phyloP scores from a whole-genome alignment of 208 protist species.

The Leishmania turanica region DNA sequence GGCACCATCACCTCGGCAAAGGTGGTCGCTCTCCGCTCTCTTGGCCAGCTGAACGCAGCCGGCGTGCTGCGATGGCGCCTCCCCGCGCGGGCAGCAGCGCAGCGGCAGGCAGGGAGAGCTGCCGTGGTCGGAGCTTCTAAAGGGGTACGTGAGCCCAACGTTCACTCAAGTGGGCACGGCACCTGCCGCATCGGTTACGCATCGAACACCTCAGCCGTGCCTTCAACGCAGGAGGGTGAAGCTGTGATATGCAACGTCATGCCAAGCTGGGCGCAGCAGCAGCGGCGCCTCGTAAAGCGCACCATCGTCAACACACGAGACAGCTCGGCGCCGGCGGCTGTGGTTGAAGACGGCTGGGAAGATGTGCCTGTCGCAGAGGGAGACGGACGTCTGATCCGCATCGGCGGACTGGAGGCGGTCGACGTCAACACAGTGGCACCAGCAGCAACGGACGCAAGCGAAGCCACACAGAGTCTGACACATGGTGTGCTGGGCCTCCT shows the following conservation, averaged over 20 bases:
- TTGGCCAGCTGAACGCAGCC: conserved; percentile 26
- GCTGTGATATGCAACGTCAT: conserved; percentile 23
- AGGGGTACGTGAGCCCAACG: not conserved
- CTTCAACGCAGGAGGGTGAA: conserved; percentile 1
- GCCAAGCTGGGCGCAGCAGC: conserved; percentile 9
- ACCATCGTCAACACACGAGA: not conserved
- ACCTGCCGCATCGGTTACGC: not conserved
- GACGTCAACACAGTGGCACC: not conserved
- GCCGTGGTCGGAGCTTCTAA: not conserved
- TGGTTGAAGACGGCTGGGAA: conserved; percentile 8
- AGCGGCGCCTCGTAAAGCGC: conserved; percentile 29
- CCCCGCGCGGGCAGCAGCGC: not conserved
- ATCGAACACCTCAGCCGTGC: not conserved
- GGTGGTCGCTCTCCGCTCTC: conserved; percentile 7
- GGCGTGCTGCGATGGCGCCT: conserved; percentile 26
- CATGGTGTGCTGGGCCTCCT: conserved; percentile 25
- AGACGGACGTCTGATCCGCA: not conserved
- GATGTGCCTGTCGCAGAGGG: not conserved
- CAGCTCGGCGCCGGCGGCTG: not conserved
- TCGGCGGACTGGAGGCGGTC: not conserved
- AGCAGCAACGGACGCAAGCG: not conserved
- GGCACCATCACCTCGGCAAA: not conserved
- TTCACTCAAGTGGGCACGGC: not conserved
- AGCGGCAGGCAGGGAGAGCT: not conserved
- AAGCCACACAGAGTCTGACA: not conserved